A percentile compares a stretch with the other conserved stretches of the same genome.
These are phyloP conservation scores for Letharia columbiana DNA, from an alignment of 495 filamentous ascomycete species.

Conservation along the genomic window DNA sequence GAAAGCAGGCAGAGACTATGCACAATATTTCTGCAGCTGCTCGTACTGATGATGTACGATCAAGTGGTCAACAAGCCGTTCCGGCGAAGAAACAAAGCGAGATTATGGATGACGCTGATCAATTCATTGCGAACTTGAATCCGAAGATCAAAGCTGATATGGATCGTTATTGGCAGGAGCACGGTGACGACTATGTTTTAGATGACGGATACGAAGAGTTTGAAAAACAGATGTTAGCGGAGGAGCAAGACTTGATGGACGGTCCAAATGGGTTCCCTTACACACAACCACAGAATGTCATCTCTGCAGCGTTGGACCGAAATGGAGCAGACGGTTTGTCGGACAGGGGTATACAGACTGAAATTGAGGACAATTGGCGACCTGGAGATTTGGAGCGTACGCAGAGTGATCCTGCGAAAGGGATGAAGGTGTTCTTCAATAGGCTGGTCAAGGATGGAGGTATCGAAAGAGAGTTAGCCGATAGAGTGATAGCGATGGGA, in stretches of 20 bases:
- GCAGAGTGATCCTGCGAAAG: neutral
- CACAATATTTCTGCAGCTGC: neutral
- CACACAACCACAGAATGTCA: neutral
- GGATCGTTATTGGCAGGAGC: neutral
- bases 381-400: constrained; percentile 5
- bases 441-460: neutral
- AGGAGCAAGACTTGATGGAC: neutral
- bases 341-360: constrained; percentile 1
- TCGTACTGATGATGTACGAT: neutral
- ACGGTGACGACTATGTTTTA: neutral
- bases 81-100: neutral
- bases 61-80: neutral
- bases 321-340: neutral
- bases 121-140: neutral
- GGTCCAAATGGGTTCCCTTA: neutral
- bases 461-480: neutral
- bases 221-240: neutral
- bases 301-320: neutral
- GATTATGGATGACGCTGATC: neutral
- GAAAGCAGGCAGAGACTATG: neutral
- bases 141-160: neutral
- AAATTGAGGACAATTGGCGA: neutral
- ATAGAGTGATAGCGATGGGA: neutral
- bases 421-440: constrained; percentile 1
- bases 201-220: constrained; percentile 3